phyloP scores from a whole-genome alignment of 2,329 filamentous ascomycete species.

The Tolypocladium amazonense region DNA sequence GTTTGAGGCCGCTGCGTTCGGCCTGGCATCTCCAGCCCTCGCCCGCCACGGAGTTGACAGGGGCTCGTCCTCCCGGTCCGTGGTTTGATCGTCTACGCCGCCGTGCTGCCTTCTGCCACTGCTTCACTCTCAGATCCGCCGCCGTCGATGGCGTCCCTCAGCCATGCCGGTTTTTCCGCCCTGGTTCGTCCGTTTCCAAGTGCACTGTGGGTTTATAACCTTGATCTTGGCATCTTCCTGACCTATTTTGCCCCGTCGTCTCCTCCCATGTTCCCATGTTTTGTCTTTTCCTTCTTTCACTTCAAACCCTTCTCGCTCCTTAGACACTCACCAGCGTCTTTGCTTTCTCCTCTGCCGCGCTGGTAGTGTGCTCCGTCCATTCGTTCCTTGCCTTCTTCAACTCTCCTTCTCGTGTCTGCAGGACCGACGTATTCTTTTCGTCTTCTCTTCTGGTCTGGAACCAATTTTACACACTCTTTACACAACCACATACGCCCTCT shows the following conservation, averaged over 20 bases:
- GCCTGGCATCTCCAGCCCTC: neutral
- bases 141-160: slow-evolving; percentile 6
- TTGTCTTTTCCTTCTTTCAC: slow-evolving; percentile 43
- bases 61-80: neutral
- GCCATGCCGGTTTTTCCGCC: slow-evolving; percentile 14
- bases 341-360: slow-evolving; percentile 13
- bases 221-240: slow-evolving; percentile 27
- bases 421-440: neutral
- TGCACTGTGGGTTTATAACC: slow-evolving; percentile 20
- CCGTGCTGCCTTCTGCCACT: neutral
- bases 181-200: slow-evolving; percentile 16
- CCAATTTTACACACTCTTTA: slow-evolving; percentile 13
- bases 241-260: slow-evolving; percentile 18
- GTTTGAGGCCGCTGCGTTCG: neutral
- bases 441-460: slow-evolving; percentile 10
- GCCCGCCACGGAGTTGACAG: neutral
- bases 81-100: neutral
- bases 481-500: slow-evolving; percentile 5
- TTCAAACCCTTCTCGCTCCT: slow-evolving; percentile 9
- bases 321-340: slow-evolving; percentile 18
- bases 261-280: slow-evolving; percentile 30
- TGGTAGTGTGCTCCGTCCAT: slow-evolving; percentile 14
- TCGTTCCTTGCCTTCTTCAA: slow-evolving; percentile 16
- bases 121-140: neutral
- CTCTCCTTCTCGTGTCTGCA: neutral